Percentiles rank a stretch among this genome's conserved stretches.
Evolutionary conservation across 1,284 basidiomycete genomes (phyloP).

Genomic region (Apiotrichum veenhuisii): DNA sequence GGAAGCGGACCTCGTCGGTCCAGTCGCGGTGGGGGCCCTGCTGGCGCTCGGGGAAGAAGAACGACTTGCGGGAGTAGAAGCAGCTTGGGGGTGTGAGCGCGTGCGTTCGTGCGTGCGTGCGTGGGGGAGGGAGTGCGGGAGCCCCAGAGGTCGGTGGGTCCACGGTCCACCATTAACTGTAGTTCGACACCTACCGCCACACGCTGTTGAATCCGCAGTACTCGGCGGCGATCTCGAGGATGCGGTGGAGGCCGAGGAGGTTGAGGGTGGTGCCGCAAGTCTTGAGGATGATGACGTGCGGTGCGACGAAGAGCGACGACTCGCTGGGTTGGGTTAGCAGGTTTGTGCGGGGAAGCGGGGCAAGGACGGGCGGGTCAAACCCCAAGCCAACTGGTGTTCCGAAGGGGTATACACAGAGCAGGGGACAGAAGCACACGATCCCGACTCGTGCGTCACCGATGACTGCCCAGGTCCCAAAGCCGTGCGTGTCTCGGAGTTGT

Average conservation of each 20-base stretch:
- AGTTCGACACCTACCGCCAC: slow-evolving; percentile 56
- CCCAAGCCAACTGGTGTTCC: no score
- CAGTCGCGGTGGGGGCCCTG: slow-evolving; percentile 91
- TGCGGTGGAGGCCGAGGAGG: slow-evolving; percentile 84
- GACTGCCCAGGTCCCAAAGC: not conserved
- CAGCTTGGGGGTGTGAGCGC: slow-evolving; percentile 41
- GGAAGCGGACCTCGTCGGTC: slow-evolving; percentile 85
- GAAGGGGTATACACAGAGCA: no score
- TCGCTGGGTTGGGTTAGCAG: slow-evolving; percentile 60
- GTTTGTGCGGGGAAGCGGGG: not conserved
- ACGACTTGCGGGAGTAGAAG: slow-evolving; percentile 97
- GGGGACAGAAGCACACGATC: not conserved
- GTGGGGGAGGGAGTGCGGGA: not conserved
- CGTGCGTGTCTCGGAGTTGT: not conserved
- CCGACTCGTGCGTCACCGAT: no score
- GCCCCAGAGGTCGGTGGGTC: no score
- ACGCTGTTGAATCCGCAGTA: slow-evolving; percentile 72
- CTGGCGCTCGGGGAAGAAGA: slow-evolving; percentile 99
- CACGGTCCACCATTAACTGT: no score
- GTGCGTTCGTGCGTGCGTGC: not conserved
- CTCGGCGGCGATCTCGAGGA: slow-evolving; percentile 80
- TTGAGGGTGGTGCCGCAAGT: slow-evolving; percentile 99
- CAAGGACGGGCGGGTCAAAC: no score
- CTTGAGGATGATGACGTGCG: slow-evolving; percentile 96
- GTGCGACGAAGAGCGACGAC: slow-evolving; percentile 93